A percentile compares a stretch with the other conserved stretches of the same genome.
These are phyloP conservation scores for Biscutella laevigata DNA, from an alignment of 441 rosid species.

Conservation along the genomic window DNA sequence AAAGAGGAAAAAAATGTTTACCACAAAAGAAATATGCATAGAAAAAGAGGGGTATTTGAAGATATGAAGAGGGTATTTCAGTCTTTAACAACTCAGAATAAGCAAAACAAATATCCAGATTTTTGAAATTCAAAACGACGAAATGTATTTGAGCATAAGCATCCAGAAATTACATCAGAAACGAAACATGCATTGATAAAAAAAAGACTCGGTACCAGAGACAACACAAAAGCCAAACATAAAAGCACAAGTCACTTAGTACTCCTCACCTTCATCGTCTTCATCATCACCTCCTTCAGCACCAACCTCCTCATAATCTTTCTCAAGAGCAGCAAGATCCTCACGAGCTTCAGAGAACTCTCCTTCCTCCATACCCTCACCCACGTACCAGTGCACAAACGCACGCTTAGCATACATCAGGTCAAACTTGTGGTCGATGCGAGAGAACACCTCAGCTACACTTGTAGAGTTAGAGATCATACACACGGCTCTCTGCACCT, in stretches of 20 bases:
- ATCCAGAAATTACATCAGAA: no score
- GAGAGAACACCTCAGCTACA: slow-evolving; percentile 76
- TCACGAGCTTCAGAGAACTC: slow-evolving; percentile 89
- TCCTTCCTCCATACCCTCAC: slow-evolving; percentile 96
- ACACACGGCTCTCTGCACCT: slow-evolving; percentile 83
- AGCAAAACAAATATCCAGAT: no score
- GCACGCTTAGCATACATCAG: slow-evolving; percentile 85
- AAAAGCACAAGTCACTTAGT: not conserved
- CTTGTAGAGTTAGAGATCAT: slow-evolving; percentile 90
- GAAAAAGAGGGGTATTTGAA: no score
- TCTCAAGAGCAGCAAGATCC: slow-evolving; percentile 81
- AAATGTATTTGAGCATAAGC: no score
- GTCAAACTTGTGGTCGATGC: slow-evolving; percentile 78
- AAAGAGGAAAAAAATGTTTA: no score
- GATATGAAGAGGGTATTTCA: no score
- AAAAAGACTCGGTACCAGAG: not conserved
- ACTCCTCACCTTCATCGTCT: slow-evolving; percentile 32
- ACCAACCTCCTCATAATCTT: slow-evolving; percentile 70
- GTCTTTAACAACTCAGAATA: no score
- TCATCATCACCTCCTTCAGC: slow-evolving; percentile 33
- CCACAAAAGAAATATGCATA: no score
- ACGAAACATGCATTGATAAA: not conserved
- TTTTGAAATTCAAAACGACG: no score
- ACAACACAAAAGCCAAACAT: not conserved
- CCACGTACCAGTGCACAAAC: slow-evolving; percentile 84